Base-by-base conservation (phyloP, 2,329 filamentous ascomycete genomes). In the Penicillium paneum region DNA sequence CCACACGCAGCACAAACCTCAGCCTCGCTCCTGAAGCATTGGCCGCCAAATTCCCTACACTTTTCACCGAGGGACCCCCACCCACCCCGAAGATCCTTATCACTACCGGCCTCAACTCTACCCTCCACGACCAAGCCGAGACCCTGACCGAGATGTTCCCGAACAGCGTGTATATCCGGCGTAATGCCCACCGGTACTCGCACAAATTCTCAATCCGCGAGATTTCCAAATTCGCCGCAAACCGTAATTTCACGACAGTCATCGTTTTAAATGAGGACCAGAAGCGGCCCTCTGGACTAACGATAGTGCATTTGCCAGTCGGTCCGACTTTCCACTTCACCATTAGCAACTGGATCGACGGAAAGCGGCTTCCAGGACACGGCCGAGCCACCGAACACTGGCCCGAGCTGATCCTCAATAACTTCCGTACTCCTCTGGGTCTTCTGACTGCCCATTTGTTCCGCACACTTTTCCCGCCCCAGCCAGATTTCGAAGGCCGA, bases 241-340 rank as follows among this genome's bases (percentile, higher is more conserved):
- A 93, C 66, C 83, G 91, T 42, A 85, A 88, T 38, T 97, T 90
- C 76, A 96, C 91, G 0, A 83, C 91, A 24, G 80, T 99, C 3
- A 77, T 97, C 2, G 84, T 99, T 15, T 78, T 97, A 15, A 90
- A 91, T 68, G 92, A 99, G 74, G 91, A 97, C 70, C 83, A 85
- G 63, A 99, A 99, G 77, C 85, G 83, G 66, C 89, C 91, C 0
- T 86, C 86, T 13, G 91, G 90, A 0, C 74, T 97, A 26, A 91
- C 91, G 29, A 83, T 97, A 15, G 85, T 96, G 4, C 89, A 95
- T 68, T 79, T 97, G 1, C 91, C 94, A 0, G 71, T 81, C 0
- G 93, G 94, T 0, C 93, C 94, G 1, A 96, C 93, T 43, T 94
- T 97, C 71, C 92, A 96, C 71, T 97, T 97, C 76, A 86, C 81